Evolutionary conservation across 2,329 filamentous ascomycete genomes (phyloP).

Genomic region (Scedosporium minutisporum): DNA sequence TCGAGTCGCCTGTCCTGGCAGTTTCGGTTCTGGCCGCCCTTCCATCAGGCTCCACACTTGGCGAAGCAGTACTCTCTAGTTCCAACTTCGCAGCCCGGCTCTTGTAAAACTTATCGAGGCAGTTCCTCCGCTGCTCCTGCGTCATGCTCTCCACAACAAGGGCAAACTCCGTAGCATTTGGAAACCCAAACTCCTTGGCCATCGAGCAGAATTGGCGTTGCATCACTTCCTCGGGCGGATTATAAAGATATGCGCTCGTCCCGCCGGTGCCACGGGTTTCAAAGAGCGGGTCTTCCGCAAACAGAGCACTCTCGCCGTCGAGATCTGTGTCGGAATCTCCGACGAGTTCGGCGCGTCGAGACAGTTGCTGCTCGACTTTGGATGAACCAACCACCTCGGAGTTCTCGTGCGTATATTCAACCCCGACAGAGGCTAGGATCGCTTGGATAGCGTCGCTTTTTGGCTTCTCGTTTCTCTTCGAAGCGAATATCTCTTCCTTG

Average conservation of each 20-base stretch:
- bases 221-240: slow-evolving; percentile 65
- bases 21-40: neutral
- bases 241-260: slow-evolving; percentile 39
- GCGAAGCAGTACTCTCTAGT: slow-evolving; percentile 13
- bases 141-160: slow-evolving; percentile 86
- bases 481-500: slow-evolving; percentile 26
- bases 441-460: slow-evolving; percentile 73
- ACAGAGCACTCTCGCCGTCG: slow-evolving; percentile 46
- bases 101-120: slow-evolving; percentile 71
- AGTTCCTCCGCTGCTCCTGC: slow-evolving; percentile 68
- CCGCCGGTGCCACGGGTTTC: slow-evolving; percentile 19
- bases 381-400: slow-evolving; percentile 87
- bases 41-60: slow-evolving; percentile 11
- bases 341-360: slow-evolving; percentile 60
- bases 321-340: slow-evolving; percentile 33
- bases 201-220: slow-evolving; percentile 84
- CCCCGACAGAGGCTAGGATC: slow-evolving; percentile 78
- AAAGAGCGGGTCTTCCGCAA: slow-evolving; percentile 38
- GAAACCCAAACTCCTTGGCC: slow-evolving; percentile 70
- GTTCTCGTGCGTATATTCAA: slow-evolving; percentile 94
- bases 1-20: slow-evolving; percentile 4
- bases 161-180: slow-evolving; percentile 72
- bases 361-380: slow-evolving; percentile 81
- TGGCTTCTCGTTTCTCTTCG: slow-evolving; percentile 26
- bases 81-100: slow-evolving; percentile 47